Evolutionary conservation across 495 filamentous ascomycete species (phyloP).

Genomic region (Hypoxylon fuscum): DNA sequence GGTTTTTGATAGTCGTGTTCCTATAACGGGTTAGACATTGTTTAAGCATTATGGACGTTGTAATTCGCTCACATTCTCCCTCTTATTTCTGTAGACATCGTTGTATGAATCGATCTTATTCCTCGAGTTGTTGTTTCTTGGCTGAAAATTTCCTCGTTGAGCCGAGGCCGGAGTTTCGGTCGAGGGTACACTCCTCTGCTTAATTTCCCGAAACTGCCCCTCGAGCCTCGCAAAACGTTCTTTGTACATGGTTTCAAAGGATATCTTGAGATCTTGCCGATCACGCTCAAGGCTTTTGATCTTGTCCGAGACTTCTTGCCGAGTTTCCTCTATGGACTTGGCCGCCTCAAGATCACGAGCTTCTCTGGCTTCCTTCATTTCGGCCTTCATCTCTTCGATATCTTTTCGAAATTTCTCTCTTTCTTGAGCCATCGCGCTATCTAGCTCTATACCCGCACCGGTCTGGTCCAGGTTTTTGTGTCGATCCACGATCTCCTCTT

Average conservation of each 20-base stretch:
- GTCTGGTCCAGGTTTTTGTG: conserved; percentile 39
- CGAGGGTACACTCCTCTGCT: too few relatives aligned
- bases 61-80: not conserved
- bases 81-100: too few relatives aligned
- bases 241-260: not conserved
- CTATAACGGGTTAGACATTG: not conserved
- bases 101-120: too few relatives aligned
- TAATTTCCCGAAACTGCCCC: not conserved
- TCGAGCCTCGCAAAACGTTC: not conserved
- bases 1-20: not conserved
- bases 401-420: conserved; percentile 31
- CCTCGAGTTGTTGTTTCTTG: too few relatives aligned
- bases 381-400: conserved; percentile 25
- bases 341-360: conserved; percentile 21
- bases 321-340: conserved; percentile 1
- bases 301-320: not conserved
- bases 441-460: conserved; percentile 39
- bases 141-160: too few relatives aligned
- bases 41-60: not conserved
- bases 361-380: conserved; percentile 34
- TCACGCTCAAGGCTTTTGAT: not conserved
- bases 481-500: conserved; percentile 42
- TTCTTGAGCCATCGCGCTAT: conserved; percentile 27
- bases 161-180: too few relatives aligned
- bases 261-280: not conserved